Evolutionary conservation across 108 stramenopile species (phyloP).

Genomic region (Pseudonitzschia delicatissima): DNA sequence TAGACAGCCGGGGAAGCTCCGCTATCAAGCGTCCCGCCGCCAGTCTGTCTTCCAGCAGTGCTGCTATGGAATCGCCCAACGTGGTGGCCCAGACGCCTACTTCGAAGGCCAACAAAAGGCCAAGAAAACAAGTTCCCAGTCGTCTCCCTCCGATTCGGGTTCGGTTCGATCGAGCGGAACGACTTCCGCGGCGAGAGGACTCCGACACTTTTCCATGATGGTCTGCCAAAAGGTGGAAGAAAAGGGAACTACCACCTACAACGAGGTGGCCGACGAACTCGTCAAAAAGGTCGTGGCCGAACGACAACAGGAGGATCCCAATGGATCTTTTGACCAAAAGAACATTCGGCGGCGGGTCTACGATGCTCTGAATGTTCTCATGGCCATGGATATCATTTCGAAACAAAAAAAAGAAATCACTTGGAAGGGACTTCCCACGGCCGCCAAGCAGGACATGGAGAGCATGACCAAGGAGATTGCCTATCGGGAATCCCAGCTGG

Average conservation of each 20-base stretch:
- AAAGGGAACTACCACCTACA: slow-evolving; percentile 91
- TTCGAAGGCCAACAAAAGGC: too few relatives aligned
- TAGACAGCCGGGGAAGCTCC: not conserved
- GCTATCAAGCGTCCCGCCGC: too few relatives aligned
- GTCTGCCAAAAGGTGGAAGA: slow-evolving; percentile 93
- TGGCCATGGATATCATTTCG: slow-evolving; percentile 94
- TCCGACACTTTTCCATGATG: slow-evolving; percentile 91
- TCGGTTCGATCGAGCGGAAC: not conserved
- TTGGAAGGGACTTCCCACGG: slow-evolving; percentile 84
- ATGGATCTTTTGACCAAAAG: slow-evolving; percentile 80
- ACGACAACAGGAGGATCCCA: slow-evolving; percentile 38
- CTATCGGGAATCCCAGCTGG: slow-evolving; percentile 40
- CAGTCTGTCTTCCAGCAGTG: too few relatives aligned
- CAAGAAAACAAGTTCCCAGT: not conserved
- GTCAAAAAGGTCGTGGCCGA: slow-evolving; percentile 58
- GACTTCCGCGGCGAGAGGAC: slow-evolving; percentile 35
- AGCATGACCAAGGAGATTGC: slow-evolving; percentile 48
- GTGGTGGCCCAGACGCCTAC: too few relatives aligned
- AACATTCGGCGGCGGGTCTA: slow-evolving; percentile 93
- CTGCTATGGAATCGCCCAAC: too few relatives aligned
- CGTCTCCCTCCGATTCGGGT: not conserved
- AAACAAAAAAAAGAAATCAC: slow-evolving; percentile 87
- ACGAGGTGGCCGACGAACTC: slow-evolving; percentile 95
- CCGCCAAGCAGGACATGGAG: slow-evolving; percentile 45
- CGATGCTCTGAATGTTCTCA: slow-evolving; percentile 93